Evolutionary conservation across 371 early-diverging fungal genomes (phyloP).

Genomic region (Mucor lusitanicus): DNA sequence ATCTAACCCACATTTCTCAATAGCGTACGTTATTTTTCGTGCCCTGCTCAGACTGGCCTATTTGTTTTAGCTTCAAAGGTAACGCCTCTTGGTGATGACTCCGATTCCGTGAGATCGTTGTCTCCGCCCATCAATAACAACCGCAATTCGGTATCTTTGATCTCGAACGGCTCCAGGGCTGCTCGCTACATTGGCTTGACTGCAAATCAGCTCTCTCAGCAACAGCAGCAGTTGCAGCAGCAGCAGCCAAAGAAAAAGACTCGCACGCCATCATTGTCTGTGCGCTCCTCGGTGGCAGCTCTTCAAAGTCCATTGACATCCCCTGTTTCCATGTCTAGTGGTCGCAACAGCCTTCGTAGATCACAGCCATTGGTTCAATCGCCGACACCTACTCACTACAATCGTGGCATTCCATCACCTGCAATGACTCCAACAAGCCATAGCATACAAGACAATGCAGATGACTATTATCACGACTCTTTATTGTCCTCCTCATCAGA

Average conservation of each 20-base stretch:
- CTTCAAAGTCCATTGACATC: constrained; percentile 23
- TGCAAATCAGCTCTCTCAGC: constrained; percentile 57
- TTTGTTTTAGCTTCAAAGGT: constrained; percentile 30
- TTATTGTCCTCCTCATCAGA: constrained; percentile 8
- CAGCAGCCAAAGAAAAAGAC: constrained; percentile 22
- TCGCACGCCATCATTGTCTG: constrained; percentile 7
- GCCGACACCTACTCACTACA: constrained; percentile 13
- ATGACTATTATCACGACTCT: constrained; percentile 24
- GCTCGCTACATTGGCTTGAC: constrained; percentile 66
- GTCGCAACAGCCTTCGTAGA: constrained; percentile 17
- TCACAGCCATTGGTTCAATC: constrained; percentile 17
- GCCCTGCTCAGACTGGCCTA: constrained; percentile 34
- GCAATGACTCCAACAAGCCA: constrained; percentile 40
- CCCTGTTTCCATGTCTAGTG: constrained; percentile 7
- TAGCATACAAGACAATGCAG: constrained; percentile 28
- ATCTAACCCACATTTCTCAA: not conserved
- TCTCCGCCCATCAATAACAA: constrained; percentile 29
- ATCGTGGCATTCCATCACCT: constrained; percentile 38
- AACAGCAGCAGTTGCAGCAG: constrained; percentile 24
- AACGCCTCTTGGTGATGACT: constrained; percentile 32
- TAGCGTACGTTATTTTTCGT: constrained; percentile 32
- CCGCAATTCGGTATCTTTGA: constrained; percentile 35
- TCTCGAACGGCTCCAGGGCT: constrained; percentile 59
- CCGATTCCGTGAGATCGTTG: constrained; percentile 31
- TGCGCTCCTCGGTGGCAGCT: constrained; percentile 10